These are phyloP conservation scores for Malus hybrid DNA, from an alignment of 331 rosid genomes.

Conservation along the genomic window DNA sequence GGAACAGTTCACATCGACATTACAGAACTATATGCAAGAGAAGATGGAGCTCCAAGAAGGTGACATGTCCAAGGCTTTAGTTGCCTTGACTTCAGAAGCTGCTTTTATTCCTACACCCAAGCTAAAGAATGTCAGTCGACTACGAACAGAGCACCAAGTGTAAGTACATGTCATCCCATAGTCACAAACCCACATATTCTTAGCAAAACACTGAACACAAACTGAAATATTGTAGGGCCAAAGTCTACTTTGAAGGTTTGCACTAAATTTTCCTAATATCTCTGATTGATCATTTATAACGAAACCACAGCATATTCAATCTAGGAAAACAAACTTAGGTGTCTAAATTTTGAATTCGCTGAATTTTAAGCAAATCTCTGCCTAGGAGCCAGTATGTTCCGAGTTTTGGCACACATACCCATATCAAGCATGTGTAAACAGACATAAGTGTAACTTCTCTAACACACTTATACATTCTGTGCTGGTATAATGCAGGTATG, in stretches of 20 bases:
- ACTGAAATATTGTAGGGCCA: neutral
- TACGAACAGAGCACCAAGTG: slow-evolving; percentile 97
- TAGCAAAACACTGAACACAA: neutral
- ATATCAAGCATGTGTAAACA: neutral
- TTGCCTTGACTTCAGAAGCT: slow-evolving; percentile 49
- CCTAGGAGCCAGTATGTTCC: neutral
- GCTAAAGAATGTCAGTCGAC: slow-evolving; percentile 73
- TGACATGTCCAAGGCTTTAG: slow-evolving; percentile 79
- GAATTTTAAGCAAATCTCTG: neutral
- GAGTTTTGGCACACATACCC: neutral
- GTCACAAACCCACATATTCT: neutral
- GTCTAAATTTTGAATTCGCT: neutral
- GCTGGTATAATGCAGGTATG: slow-evolving; percentile 63
- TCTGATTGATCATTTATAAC: too few species aligned
- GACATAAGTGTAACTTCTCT: neutral
- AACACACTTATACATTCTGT: slow-evolving; percentile 14
- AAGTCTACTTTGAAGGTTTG: neutral
- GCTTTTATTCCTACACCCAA: slow-evolving; percentile 65
- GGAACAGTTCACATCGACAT: slow-evolving; percentile 26
- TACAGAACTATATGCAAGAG: slow-evolving; percentile 42
- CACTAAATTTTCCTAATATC: too few species aligned
- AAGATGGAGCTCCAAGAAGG: slow-evolving; percentile 42
- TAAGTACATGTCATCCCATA: slow-evolving; percentile 32
- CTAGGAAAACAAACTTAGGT: neutral
- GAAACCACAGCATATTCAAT: neutral